Percentiles rank a stretch among this genome's conserved stretches.
Conservation (phyloP, 2,329 filamentous ascomycete species). For the Aulographum hederae region DNA sequence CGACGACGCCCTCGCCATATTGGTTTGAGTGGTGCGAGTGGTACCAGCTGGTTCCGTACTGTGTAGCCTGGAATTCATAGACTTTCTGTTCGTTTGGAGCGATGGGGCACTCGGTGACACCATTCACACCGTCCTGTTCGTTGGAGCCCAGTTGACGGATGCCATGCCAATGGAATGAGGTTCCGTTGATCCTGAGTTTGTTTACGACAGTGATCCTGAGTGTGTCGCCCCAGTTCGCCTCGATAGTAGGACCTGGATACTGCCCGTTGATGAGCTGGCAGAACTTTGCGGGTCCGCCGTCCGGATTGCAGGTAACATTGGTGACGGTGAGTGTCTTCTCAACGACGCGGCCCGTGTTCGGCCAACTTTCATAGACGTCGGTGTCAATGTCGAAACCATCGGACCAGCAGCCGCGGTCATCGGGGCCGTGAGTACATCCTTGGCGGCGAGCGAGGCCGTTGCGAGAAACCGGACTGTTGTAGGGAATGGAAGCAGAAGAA, state of each 20-base stretch:
- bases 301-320: slow-evolving; percentile 21
- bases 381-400: slow-evolving; percentile 4
- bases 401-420: slow-evolving; percentile 2
- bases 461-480: no score
- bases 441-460: no score
- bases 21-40: slow-evolving; percentile 24
- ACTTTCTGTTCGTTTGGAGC: slow-evolving; percentile 32
- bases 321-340: slow-evolving; percentile 22
- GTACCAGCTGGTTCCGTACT: slow-evolving; percentile 26
- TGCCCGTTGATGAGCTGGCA: slow-evolving; percentile 40
- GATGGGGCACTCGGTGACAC: slow-evolving; percentile 27
- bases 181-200: slow-evolving; percentile 25
- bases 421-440: slow-evolving; percentile 2
- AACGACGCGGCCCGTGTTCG: slow-evolving; percentile 2
- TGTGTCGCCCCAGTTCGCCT: slow-evolving; percentile 24
- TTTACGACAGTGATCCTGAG: slow-evolving; percentile 36
- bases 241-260: slow-evolving; percentile 47
- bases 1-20: slow-evolving; percentile 24
- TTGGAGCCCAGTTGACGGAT: slow-evolving; percentile 37
- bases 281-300: slow-evolving; percentile 15
- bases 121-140: slow-evolving; percentile 38
- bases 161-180: slow-evolving; percentile 34
- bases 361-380: slow-evolving; percentile 3
- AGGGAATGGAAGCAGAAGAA: no score
- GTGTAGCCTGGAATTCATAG: slow-evolving; percentile 38